Base-by-base conservation (phyloP, 179 eudicot species). In the Spergularia azorica region DNA sequence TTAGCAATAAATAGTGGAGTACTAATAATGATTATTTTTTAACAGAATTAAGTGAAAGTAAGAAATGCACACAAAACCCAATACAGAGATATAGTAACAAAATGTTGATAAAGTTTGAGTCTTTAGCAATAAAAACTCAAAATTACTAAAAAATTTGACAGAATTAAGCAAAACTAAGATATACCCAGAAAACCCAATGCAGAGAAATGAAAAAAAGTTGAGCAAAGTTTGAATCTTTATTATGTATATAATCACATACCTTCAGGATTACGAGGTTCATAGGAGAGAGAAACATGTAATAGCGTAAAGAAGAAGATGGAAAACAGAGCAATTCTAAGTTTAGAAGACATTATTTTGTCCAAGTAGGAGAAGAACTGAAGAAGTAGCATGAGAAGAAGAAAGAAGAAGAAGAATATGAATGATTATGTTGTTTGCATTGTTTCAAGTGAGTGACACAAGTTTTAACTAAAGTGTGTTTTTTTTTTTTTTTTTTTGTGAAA, bases 251-350 rank as follows among this genome's bases (percentile, higher is more conserved):
- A 36, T 36, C 39, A 36, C 39, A 36, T 83, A 89, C 98, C 98
- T 95, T 95, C 97, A 62, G 84, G 95, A 79, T 93, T 95, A 8
- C 95, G 84, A 68, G 89, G 88, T 71, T 93, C 97, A 48, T 88
- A 90, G 17, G 97, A 84, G 62, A 87, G 67, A 64, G 87, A 83
- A 63, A 68, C 21, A 48, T 74, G 52, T 3, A 79, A 73, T 77
- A 72, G 80, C 1, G 52, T 86, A 20, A 46, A 88, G 20, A 63
- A 20, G 41, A 78, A 74, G 69, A 86, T 62, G 72, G 84, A 71
- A 71, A 76, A 64, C 36, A 79, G 59, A 69, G 52, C 48, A 73
- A 57, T 12, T 11, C 4, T 8, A 18, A 62, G 38, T 15, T 48
- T 13, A 26, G 38, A 65, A 65, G 77, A 71, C 82, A 78, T 82